phyloP scores from a whole-genome alignment of 2,329 filamentous ascomycete genomes.

The Mycocentrospora acerina region DNA sequence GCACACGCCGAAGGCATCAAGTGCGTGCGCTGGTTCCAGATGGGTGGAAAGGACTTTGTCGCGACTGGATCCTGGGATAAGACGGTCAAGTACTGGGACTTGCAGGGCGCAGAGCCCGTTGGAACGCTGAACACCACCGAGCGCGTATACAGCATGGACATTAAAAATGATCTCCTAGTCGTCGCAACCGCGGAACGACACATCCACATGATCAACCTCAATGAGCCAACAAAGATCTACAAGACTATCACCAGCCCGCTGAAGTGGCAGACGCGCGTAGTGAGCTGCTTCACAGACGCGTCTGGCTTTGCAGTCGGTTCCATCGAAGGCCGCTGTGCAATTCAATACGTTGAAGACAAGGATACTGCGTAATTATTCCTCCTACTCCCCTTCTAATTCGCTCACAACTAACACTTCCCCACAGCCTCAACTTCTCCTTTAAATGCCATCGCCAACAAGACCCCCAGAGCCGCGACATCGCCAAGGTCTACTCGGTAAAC shows the following conservation, averaged over 20 bases:
- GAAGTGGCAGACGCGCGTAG: slow-evolving; percentile 96
- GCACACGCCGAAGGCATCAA: slow-evolving; percentile 79
- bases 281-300: slow-evolving; percentile 92
- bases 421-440: slow-evolving; percentile 88
- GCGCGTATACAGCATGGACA: slow-evolving; percentile 87
- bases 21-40: slow-evolving; percentile 65
- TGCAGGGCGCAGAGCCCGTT: slow-evolving; percentile 64
- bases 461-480: slow-evolving; percentile 62
- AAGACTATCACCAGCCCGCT: slow-evolving; percentile 94
- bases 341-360: slow-evolving; percentile 98
- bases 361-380: slow-evolving; percentile 60
- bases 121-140: slow-evolving; percentile 70
- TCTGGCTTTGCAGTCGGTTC: slow-evolving; percentile 92
- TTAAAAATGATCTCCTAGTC: slow-evolving; percentile 83
- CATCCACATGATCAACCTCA: slow-evolving; percentile 92
- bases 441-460: slow-evolving; percentile 92
- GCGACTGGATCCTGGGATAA: slow-evolving; percentile 94
- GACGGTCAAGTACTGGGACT: slow-evolving; percentile 86
- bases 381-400: neutral
- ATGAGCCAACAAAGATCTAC: slow-evolving; percentile 86
- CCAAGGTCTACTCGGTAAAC: slow-evolving; percentile 93
- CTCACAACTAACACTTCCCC: slow-evolving; percentile 10
- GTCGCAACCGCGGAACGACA: slow-evolving; percentile 92
- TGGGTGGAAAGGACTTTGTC: slow-evolving; percentile 72
- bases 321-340: slow-evolving; percentile 95